phyloP scores from a whole-genome alignment of 1,139 yeast genomes.

The Taphrina flavorubra region DNA sequence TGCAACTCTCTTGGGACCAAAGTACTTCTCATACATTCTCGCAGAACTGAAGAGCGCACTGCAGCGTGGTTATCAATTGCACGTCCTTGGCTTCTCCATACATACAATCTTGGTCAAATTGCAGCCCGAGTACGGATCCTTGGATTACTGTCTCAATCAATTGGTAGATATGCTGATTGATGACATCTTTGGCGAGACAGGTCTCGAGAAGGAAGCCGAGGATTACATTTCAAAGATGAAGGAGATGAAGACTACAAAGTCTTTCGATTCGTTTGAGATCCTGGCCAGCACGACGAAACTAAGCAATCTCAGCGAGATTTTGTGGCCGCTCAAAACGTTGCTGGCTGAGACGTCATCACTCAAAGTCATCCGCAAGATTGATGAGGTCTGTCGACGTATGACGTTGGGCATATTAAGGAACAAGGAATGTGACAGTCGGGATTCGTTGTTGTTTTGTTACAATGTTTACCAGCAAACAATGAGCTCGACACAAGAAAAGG shows the following conservation, averaged over 20 bases:
- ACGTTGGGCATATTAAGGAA: slow-evolving; percentile 80
- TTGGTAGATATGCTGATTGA: slow-evolving; percentile 83
- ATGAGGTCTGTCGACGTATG: slow-evolving; percentile 76
- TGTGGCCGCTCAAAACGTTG: slow-evolving; percentile 70
- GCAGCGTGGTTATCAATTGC: slow-evolving; percentile 89
- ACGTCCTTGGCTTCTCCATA: slow-evolving; percentile 85
- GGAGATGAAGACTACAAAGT: slow-evolving; percentile 87
- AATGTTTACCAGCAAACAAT: slow-evolving; percentile 61
- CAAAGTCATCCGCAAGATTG: slow-evolving; percentile 75
- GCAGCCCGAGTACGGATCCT: slow-evolving; percentile 67
- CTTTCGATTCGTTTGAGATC: slow-evolving; percentile 85
- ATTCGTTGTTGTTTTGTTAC: slow-evolving; percentile 72
- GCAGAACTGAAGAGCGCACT: slow-evolving; percentile 80
- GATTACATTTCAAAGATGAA: slow-evolving; percentile 86
- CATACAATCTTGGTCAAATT: slow-evolving; percentile 71
- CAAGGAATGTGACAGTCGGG: slow-evolving; percentile 63
- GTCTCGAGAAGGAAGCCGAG: slow-evolving; percentile 93
- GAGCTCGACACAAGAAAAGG: slow-evolving; percentile 18
- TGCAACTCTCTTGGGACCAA: slow-evolving; percentile 69
- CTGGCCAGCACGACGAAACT: slow-evolving; percentile 71
- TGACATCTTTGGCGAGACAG: slow-evolving; percentile 89
- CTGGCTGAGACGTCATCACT: slow-evolving; percentile 69
- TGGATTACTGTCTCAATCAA: slow-evolving; percentile 69
- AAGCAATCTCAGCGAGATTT: slow-evolving; percentile 62
- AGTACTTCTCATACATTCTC: slow-evolving; percentile 73